A percentile compares a stretch with the other conserved stretches of the same genome.
Evolutionary conservation across 345 rosid species (phyloP).

Genomic region (Citrus cavaleriei): DNA sequence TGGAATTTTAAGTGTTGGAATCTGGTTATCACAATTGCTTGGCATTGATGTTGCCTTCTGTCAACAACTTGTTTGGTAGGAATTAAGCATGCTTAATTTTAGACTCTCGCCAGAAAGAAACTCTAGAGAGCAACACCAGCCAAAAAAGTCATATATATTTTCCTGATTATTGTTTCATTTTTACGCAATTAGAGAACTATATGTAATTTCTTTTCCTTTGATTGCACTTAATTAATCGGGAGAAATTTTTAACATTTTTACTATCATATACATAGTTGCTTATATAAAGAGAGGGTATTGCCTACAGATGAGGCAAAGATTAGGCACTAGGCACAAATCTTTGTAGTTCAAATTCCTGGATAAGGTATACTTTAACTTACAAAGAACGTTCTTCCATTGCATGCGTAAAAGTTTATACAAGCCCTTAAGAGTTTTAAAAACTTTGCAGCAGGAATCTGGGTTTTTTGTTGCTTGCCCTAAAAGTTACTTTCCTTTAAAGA

Average conservation of each 20-base stretch:
- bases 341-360: not conserved
- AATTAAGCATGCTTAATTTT: not conserved
- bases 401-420: constrained; percentile 8
- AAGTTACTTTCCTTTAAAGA: constrained; percentile 34
- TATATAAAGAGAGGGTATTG: not conserved
- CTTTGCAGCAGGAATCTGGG: constrained; percentile 22
- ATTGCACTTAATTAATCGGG: too few relatives aligned
- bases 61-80: not conserved
- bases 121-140: not conserved
- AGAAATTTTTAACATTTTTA: too few relatives aligned
- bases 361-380: not conserved
- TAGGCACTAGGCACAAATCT: not conserved
- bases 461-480: constrained; percentile 15
- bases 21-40: not conserved
- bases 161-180: not conserved
- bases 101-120: not conserved
- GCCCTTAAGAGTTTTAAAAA: too few relatives aligned
- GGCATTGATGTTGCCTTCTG: not conserved
- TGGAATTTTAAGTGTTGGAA: not conserved
- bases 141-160: not conserved
- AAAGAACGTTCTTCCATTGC: constrained; percentile 10
- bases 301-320: not conserved
- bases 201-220: too few relatives aligned
- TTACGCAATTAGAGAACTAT: not conserved
- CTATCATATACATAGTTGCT: too few relatives aligned